These are phyloP conservation scores for Ottelia alismoides DNA, from an alignment of 106 monocot species.

Conservation along the genomic window DNA sequence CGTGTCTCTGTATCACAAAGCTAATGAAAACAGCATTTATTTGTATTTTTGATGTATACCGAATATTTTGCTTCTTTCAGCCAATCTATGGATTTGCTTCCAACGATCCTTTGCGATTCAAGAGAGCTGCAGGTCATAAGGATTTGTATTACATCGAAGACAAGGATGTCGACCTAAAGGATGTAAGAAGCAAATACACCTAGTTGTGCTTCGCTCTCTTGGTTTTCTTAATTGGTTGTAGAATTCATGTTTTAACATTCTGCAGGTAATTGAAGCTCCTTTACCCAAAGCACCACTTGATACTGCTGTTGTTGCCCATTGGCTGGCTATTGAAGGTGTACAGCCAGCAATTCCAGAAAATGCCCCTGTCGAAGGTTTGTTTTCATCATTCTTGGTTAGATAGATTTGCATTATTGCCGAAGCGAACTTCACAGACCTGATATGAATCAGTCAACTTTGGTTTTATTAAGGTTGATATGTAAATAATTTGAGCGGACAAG, in stretches of 20 bases:
- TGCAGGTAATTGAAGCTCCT: constrained; percentile 83
- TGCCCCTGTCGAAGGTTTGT: constrained; percentile 62
- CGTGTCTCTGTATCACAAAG: too few relatives aligned
- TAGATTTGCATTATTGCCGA: too few relatives aligned
- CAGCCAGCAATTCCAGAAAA: constrained; percentile 98
- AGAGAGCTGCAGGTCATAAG: constrained; percentile 86
- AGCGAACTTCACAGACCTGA: too few relatives aligned
- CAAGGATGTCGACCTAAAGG: constrained; percentile 88
- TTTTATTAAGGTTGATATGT: too few relatives aligned
- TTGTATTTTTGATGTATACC: background rate
- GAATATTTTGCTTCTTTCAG: constrained; percentile 31
- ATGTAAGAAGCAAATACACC: constrained; percentile 43
- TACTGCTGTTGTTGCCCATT: constrained; percentile 70
- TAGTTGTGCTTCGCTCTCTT: too few relatives aligned
- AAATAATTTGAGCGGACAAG: too few relatives aligned
- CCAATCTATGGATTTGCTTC: constrained; percentile 99
- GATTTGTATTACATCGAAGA: constrained; percentile 98
- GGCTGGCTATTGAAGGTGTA: constrained; percentile 91
- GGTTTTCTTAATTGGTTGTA: too few relatives aligned
- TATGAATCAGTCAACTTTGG: too few relatives aligned
- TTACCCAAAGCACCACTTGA: constrained; percentile 96
- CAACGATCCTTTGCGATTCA: constrained; percentile 80
- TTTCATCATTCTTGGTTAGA: too few relatives aligned
- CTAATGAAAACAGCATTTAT: background rate
- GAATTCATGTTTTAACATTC: too few relatives aligned